Percentiles rank a stretch among this genome's conserved stretches.
These are phyloP conservation scores for Xylona heveae DNA, from an alignment of 495 filamentous ascomycete species.

Conservation along the genomic window DNA sequence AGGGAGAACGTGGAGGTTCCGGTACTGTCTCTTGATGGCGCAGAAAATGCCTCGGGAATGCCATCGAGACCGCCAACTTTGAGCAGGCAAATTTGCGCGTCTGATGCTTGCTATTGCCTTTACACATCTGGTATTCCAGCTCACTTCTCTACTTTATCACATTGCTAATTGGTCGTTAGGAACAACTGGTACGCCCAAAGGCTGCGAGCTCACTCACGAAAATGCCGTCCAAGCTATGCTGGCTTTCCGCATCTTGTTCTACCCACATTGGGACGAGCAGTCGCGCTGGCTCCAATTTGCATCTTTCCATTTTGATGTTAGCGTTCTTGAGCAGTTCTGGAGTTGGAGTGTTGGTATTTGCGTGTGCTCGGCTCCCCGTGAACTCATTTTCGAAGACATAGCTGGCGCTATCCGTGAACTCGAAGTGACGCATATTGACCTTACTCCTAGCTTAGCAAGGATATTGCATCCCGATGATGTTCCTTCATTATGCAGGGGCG, in stretches of 20 bases:
- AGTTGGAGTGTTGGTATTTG: constrained; percentile 71
- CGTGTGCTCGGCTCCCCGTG: constrained; percentile 53
- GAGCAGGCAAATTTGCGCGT: constrained; percentile 13
- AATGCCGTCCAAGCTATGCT: constrained; percentile 58
- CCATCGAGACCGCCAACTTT: constrained; percentile 11
- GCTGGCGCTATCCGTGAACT: constrained; percentile 43
- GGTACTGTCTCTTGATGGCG: constrained; percentile 19
- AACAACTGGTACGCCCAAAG: constrained; percentile 61
- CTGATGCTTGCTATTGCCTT: constrained; percentile 43
- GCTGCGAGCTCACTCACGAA: constrained; percentile 52
- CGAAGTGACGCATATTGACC: constrained; percentile 68
- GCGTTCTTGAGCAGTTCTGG: constrained; percentile 76
- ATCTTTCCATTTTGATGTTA: constrained; percentile 76
- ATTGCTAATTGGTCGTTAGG: neutral
- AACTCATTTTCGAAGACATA: constrained; percentile 60
- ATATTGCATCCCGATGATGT: constrained; percentile 42
- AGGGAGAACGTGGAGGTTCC: constrained; percentile 12
- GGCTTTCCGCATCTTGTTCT: constrained; percentile 48
- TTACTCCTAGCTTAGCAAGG: constrained; percentile 48
- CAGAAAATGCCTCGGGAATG: constrained; percentile 9
- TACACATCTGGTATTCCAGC: constrained; percentile 44
- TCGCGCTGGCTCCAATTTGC: constrained; percentile 77
- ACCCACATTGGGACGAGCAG: constrained; percentile 38
- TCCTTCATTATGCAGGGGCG: constrained; percentile 40
- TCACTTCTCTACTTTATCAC: neutral